phyloP scores from a whole-genome alignment of 2,329 filamentous ascomycete genomes.

The Stagonosporopsis vannaccii region DNA sequence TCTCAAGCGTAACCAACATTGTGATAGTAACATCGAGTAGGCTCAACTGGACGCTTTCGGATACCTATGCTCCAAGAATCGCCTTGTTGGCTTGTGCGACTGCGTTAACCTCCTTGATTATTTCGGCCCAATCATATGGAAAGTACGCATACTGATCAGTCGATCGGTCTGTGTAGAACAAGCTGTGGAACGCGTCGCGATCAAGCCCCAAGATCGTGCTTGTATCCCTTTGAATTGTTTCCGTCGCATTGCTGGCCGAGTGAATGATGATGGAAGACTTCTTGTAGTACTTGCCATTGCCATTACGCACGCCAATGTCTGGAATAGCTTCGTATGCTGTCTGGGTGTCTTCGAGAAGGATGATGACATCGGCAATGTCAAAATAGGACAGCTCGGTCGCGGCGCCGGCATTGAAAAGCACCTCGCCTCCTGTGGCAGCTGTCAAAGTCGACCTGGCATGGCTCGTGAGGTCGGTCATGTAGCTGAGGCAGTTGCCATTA shows the following conservation, averaged over 20 bases:
- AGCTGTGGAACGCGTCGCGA: slow-evolving; percentile 14
- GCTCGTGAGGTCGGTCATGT: slow-evolving; percentile 16
- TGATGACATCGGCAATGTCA: slow-evolving; percentile 12
- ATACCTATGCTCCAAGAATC: not conserved
- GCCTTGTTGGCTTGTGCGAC: slow-evolving; percentile 19
- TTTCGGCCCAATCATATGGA: slow-evolving; percentile 18
- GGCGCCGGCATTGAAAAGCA: slow-evolving; percentile 16
- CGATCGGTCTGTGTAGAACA: slow-evolving; percentile 16
- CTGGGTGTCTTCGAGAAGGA: slow-evolving; percentile 10
- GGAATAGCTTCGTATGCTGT: slow-evolving; percentile 7
- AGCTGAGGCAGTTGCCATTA: slow-evolving; percentile 8
- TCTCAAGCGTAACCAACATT: not conserved
- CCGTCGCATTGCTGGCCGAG: slow-evolving; percentile 10
- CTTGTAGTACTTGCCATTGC: slow-evolving; percentile 10
- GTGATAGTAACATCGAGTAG: too few relatives aligned
- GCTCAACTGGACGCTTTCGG: not conserved
- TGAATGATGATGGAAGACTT: slow-evolving; percentile 18
- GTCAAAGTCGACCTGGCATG: slow-evolving; percentile 11
- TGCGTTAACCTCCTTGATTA: slow-evolving; percentile 14
- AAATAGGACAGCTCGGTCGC: slow-evolving; percentile 12
- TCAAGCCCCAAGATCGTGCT: slow-evolving; percentile 8
- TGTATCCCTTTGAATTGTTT: slow-evolving; percentile 13
- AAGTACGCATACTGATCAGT: slow-evolving; percentile 15
- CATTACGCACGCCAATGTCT: slow-evolving; percentile 16
- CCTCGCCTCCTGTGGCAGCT: slow-evolving; percentile 11